Evolutionary conservation across 2,329 filamentous ascomycete species (phyloP).

Genomic region (Sclerotinia spermophila): DNA sequence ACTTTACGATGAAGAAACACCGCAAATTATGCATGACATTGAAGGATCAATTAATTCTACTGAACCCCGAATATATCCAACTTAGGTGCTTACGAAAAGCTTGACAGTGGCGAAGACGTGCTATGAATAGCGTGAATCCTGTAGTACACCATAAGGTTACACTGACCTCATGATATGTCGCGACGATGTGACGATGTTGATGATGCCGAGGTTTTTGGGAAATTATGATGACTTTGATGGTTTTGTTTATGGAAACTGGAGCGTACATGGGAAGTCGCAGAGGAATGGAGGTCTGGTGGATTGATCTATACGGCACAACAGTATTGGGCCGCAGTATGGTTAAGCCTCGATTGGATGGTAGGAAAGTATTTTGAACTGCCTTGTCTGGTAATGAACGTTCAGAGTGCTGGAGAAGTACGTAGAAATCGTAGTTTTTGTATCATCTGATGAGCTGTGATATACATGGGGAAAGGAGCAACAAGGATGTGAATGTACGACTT

Average conservation of each 20-base stretch:
- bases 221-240: neutral
- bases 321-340: neutral
- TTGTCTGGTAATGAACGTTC: neutral
- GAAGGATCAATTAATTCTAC: neutral
- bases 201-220: neutral
- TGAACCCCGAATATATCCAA: neutral
- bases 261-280: neutral
- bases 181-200: neutral
- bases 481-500: neutral
- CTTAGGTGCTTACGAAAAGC: neutral
- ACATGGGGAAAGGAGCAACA: neutral
- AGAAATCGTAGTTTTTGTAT: neutral
- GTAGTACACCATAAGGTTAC: neutral
- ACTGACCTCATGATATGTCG: neutral
- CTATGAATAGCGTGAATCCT: slow-evolving; percentile 9
- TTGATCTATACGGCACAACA: neutral
- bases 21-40: neutral
- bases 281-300: neutral
- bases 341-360: neutral
- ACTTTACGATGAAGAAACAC: too few relatives aligned
- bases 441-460: neutral
- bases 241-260: neutral
- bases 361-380: neutral
- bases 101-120: neutral
- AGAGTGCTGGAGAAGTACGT: neutral